Conservation (phyloP, 495 filamentous ascomycete species). For the Hyaloscypha variabilis region DNA sequence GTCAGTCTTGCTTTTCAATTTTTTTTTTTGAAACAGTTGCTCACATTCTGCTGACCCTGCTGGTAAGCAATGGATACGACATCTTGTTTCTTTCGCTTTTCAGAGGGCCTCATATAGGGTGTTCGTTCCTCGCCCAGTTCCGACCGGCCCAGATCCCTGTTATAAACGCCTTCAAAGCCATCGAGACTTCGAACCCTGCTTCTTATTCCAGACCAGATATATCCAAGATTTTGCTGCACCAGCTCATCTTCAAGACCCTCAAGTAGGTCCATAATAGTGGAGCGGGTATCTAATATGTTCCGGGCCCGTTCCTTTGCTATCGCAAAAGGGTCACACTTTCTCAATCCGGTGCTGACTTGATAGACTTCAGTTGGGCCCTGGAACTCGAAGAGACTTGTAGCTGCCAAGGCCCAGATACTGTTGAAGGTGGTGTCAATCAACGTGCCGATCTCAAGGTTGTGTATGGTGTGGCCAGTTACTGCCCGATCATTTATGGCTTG, state of each 20-base stretch:
- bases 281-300: background rate
- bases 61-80: background rate
- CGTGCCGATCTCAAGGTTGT: background rate
- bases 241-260: background rate
- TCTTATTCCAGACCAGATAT: background rate
- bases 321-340: too few relatives aligned
- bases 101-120: background rate
- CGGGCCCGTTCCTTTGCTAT: background rate
- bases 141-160: background rate
- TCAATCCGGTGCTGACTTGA: too few relatives aligned
- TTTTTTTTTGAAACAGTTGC: background rate
- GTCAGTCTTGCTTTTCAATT: background rate
- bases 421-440: background rate
- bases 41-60: background rate
- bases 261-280: background rate
- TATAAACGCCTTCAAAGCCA: background rate
- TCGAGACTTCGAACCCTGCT: background rate
- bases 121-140: too few relatives aligned
- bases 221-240: background rate
- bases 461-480: background rate
- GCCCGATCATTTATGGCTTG: background rate
- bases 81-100: background rate
- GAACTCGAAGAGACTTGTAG: background rate
- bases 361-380: too few relatives aligned
- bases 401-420: background rate